Conservation (phyloP, 2,329 filamentous ascomycete species). For the Cytospora paraplurivora region DNA sequence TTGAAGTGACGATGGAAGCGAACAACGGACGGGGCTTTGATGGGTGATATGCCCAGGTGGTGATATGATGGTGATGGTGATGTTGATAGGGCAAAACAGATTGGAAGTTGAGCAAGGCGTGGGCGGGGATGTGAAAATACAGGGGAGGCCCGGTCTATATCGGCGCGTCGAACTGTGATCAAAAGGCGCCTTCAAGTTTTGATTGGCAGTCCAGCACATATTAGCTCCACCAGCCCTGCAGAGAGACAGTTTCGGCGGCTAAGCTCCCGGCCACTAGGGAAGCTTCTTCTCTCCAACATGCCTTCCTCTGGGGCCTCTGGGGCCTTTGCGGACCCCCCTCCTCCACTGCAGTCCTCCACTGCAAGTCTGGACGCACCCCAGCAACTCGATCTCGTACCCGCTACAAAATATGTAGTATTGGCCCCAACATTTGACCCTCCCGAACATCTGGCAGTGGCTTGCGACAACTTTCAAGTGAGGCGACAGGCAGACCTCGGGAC, state of each 20-base stretch:
- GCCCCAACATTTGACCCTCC: not conserved
- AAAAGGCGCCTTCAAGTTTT: not conserved
- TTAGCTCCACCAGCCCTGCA: not conserved
- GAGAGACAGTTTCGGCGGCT: slow-evolving; percentile 3
- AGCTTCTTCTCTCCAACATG: not conserved
- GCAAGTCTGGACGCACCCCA: not conserved
- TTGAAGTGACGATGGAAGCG: not conserved
- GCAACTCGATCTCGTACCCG: not conserved
- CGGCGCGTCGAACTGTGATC: slow-evolving; percentile 1
- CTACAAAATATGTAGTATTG: not conserved
- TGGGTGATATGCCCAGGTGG: not conserved
- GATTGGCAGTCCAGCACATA: not conserved
- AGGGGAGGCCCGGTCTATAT: not conserved
- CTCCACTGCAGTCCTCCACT: not conserved
- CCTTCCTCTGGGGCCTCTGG: not conserved
- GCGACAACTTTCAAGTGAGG: slow-evolving; percentile 5
- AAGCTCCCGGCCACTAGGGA: slow-evolving; percentile 3
- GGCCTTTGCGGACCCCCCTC: no score
- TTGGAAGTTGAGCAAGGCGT: not conserved
- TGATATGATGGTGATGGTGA: not conserved
- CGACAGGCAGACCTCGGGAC: slow-evolving; percentile 3
- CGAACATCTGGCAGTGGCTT: not conserved
- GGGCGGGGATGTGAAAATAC: slow-evolving; percentile 2
- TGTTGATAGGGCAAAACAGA: not conserved
- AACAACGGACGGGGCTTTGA: not conserved